These are phyloP conservation scores for Podospora pseudopauciseta DNA, from an alignment of 495 filamentous ascomycete species.

Conservation along the genomic window DNA sequence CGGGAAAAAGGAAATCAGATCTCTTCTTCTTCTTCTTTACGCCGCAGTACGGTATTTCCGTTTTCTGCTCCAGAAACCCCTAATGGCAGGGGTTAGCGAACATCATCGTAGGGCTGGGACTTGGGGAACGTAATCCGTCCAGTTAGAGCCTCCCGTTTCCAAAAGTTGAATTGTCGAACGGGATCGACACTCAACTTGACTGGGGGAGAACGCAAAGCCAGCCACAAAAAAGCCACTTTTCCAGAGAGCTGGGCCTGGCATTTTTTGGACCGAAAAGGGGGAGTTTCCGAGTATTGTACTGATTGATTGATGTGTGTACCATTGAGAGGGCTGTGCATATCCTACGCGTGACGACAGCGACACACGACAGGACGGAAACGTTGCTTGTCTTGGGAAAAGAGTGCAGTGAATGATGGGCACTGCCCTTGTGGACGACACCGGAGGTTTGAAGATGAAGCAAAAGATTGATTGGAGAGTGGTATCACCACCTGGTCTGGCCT, in stretches of 20 bases:
- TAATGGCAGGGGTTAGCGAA: neutral
- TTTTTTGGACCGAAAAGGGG: neutral
- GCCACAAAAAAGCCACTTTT: neutral
- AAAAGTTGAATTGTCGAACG: neutral
- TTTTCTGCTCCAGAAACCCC: neutral
- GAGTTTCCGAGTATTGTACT: neutral
- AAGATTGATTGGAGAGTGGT: neutral
- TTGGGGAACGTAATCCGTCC: neutral
- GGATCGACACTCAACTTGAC: neutral
- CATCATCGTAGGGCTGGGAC: neutral
- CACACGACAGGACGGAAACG: neutral
- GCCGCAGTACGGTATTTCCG: neutral
- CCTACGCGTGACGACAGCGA: neutral
- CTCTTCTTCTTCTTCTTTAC: neutral
- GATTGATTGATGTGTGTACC: neutral
- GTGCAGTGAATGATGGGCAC: neutral
- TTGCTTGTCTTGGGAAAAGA: neutral
- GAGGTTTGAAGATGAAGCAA: neutral
- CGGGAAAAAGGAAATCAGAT: neutral
- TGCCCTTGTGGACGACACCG: neutral
- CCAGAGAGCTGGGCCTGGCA: neutral
- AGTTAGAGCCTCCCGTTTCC: neutral
- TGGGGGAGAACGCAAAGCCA: neutral
- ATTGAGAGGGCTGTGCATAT: neutral
- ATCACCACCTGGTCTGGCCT: neutral